Conservation (phyloP, 1,284 basidiomycete genomes). For the Fomes fomentarius region DNA sequence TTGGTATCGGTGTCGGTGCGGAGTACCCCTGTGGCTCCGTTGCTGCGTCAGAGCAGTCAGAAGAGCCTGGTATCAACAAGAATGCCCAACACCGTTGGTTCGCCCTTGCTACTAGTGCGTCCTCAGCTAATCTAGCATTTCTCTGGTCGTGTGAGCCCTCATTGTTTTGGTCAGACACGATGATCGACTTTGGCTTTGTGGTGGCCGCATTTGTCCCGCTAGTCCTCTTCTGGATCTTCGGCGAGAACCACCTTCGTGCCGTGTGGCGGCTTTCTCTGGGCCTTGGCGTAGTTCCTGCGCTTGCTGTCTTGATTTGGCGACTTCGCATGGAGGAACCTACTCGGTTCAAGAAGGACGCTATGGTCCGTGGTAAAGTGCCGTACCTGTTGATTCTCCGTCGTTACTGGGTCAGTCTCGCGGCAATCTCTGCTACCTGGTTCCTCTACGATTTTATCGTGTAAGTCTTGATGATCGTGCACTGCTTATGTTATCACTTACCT, state of each 20-base stretch:
- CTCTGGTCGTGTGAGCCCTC: neutral
- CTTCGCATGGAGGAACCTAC: constrained; percentile 82
- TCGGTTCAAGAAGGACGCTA: constrained; percentile 72
- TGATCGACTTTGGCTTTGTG: constrained; percentile 92
- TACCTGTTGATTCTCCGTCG: constrained; percentile 81
- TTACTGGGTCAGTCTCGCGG: constrained; percentile 74
- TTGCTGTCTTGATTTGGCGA: constrained; percentile 86
- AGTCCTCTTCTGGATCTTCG: constrained; percentile 88
- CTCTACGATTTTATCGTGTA: constrained; percentile 83
- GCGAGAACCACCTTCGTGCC: constrained; percentile 77
- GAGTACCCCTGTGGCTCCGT: constrained; percentile 93
- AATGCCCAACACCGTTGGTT: constrained; percentile 86
- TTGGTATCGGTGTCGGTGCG: constrained; percentile 85
- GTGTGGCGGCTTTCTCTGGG: constrained; percentile 91
- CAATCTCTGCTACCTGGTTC: constrained; percentile 82
- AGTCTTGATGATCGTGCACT: constrained; percentile 28
- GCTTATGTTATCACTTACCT: neutral
- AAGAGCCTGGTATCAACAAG: constrained; percentile 78
- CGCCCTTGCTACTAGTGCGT: constrained; percentile 80
- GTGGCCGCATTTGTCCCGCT: constrained; percentile 83
- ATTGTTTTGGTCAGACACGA: constrained; percentile 54
- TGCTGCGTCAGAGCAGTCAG: constrained; percentile 90
- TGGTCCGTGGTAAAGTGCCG: constrained; percentile 76
- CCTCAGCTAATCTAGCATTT: constrained; percentile 3
- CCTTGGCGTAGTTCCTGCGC: constrained; percentile 84